Percentiles rank a stretch among this genome's conserved stretches.
These are phyloP conservation scores for Fallopia convolvulus DNA, from an alignment of 148 eudicot genomes.

Conservation along the genomic window DNA sequence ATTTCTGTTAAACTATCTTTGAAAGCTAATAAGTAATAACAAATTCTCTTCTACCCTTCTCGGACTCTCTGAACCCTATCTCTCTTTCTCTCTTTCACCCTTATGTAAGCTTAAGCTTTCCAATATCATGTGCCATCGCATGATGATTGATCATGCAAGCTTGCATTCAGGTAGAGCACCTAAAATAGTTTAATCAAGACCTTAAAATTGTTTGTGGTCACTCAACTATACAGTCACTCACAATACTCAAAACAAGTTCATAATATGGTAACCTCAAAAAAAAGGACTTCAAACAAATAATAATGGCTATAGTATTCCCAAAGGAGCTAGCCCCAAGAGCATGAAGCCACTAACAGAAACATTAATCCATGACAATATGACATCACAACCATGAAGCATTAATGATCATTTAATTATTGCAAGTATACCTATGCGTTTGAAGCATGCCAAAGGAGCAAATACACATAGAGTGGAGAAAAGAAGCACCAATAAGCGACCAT, in stretches of 20 bases:
- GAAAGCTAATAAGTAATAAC: too few relatives aligned
- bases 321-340: background rate
- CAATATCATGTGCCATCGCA: too few relatives aligned
- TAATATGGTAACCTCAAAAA: background rate
- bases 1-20: too few relatives aligned
- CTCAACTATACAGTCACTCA: background rate
- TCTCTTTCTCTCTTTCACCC: too few relatives aligned
- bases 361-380: background rate
- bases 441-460: slow-evolving; percentile 59
- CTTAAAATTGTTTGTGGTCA: background rate
- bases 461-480: slow-evolving; percentile 38
- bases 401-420: background rate
- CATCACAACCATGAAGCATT: too few relatives aligned
- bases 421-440: slow-evolving; percentile 65
- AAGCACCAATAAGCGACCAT: slow-evolving; percentile 45
- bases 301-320: background rate
- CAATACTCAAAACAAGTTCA: background rate
- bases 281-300: background rate
- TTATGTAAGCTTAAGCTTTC: too few relatives aligned
- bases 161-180: background rate
- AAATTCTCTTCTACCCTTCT: too few relatives aligned
- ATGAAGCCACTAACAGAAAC: background rate
- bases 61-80: too few relatives aligned
- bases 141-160: background rate
- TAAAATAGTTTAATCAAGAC: background rate